Conservation (phyloP, 2,329 filamentous ascomycete genomes). For the Rutstroemia sp. region DNA sequence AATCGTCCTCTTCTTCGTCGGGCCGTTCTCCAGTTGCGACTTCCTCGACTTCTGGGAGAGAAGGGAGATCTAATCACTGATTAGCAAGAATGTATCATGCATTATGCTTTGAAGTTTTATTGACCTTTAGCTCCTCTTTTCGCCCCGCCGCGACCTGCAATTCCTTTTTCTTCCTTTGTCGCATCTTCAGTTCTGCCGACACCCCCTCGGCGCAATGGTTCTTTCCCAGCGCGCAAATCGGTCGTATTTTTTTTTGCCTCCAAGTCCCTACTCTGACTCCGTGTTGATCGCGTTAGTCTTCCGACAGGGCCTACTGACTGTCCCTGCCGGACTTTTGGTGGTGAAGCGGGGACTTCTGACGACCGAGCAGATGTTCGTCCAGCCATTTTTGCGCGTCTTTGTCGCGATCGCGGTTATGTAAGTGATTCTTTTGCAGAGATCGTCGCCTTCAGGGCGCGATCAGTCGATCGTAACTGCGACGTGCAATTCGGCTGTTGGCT, state of each 20-base stretch:
- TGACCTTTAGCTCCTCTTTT: constrained; percentile 14
- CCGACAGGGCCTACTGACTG: constrained; percentile 16
- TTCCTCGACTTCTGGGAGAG: background rate
- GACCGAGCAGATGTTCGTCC: constrained; percentile 18
- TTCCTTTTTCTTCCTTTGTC: background rate
- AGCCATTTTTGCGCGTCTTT: constrained; percentile 6
- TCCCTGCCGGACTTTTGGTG: constrained; percentile 14
- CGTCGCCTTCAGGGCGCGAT: background rate
- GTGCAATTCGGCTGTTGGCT: no score
- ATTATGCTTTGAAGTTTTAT: background rate
- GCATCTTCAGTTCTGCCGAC: constrained; percentile 19
- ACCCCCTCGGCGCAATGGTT: constrained; percentile 17
- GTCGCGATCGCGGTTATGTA: background rate
- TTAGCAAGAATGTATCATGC: no score
- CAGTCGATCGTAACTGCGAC: no score
- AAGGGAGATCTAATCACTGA: background rate
- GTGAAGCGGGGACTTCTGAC: constrained; percentile 15
- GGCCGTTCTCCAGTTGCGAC: background rate
- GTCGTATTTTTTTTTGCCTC: constrained; percentile 13
- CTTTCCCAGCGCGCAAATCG: constrained; percentile 7
- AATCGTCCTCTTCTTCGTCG: background rate
- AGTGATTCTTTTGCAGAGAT: background rate
- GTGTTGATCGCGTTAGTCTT: constrained; percentile 27
- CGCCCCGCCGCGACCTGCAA: constrained; percentile 1
- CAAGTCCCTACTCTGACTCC: constrained; percentile 33